Percentiles rank a stretch among this genome's conserved stretches.
phyloP scores from a whole-genome alignment of 805 yeast genomes.

The Wickerhamomyces ciferrii region DNA sequence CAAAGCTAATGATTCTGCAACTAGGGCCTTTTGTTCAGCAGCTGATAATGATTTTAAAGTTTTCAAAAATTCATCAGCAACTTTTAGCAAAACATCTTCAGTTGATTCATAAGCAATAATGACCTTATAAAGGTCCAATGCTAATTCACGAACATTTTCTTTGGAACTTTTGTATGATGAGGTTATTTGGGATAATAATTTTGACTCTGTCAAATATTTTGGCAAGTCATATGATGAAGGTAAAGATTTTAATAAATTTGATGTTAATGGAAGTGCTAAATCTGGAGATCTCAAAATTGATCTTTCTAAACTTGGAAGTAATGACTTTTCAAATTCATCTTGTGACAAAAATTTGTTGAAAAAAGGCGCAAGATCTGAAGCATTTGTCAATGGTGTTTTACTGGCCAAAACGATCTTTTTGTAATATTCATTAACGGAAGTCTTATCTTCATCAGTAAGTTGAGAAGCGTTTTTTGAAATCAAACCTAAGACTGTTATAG shows the following conservation, averaged over 20 bases:
- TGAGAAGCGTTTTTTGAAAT: slow-evolving; percentile 25
- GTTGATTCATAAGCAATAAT: slow-evolving; percentile 25
- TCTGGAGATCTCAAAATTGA: slow-evolving; percentile 79
- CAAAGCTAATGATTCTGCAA: slow-evolving; percentile 38
- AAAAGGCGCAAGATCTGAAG: slow-evolving; percentile 38
- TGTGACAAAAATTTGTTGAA: slow-evolving; percentile 36
- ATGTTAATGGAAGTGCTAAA: slow-evolving; percentile 51
- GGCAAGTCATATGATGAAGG: slow-evolving; percentile 36
- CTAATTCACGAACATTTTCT: slow-evolving; percentile 44
- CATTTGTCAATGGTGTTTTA: slow-evolving; percentile 35
- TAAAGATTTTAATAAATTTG: slow-evolving; percentile 36
- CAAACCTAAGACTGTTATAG: slow-evolving; percentile 30
- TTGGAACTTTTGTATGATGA: slow-evolving; percentile 67
- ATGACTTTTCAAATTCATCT: slow-evolving; percentile 28
- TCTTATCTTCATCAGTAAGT: slow-evolving; percentile 15
- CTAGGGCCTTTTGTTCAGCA: slow-evolving; percentile 59
- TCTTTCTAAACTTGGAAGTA: slow-evolving; percentile 66
- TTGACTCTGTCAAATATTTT: slow-evolving; percentile 33
- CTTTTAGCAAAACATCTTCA: slow-evolving; percentile 22
- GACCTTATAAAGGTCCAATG: slow-evolving; percentile 24
- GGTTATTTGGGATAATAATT: slow-evolving; percentile 45
- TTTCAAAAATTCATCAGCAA: slow-evolving; percentile 51
- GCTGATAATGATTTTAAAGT: slow-evolving; percentile 53
- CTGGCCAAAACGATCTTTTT: slow-evolving; percentile 38
- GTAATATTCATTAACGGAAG: slow-evolving; percentile 21